These are phyloP conservation scores for Beverwykella pulmonaria DNA, from an alignment of 495 filamentous ascomycete genomes.

Conservation along the genomic window DNA sequence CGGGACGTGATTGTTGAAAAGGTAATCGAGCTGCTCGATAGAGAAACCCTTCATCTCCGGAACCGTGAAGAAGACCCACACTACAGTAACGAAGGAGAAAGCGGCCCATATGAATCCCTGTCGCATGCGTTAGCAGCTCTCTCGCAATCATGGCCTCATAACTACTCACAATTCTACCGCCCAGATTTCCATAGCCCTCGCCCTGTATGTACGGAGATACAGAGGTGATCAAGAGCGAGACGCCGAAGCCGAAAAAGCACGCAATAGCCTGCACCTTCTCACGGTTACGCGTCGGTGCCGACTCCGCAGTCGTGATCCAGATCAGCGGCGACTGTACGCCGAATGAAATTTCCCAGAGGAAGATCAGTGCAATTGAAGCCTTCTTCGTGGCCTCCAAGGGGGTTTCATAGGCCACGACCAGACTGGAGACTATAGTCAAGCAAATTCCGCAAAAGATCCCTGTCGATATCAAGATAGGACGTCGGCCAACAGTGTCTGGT, in stretches of 20 bases:
- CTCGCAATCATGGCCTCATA: too few relatives aligned
- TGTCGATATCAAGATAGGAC: background rate
- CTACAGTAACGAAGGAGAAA: background rate
- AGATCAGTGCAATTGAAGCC: background rate
- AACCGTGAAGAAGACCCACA: background rate
- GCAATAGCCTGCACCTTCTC: background rate
- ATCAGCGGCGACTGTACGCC: background rate
- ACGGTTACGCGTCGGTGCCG: background rate
- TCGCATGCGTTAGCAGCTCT: background rate
- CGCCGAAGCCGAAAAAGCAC: background rate
- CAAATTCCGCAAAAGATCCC: background rate
- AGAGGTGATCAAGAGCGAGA: background rate
- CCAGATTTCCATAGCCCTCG: constrained; percentile 1
- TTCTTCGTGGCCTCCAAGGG: background rate
- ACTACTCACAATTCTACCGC: constrained; percentile 4
- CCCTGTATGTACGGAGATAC: background rate
- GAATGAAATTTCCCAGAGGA: background rate
- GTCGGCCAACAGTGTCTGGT: background rate
- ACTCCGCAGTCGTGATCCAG: background rate
- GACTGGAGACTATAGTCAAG: background rate
- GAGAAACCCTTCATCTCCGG: constrained; percentile 10
- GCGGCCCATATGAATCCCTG: background rate
- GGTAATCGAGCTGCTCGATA: constrained; percentile 3
- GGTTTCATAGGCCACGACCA: background rate
- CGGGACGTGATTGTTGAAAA: background rate